Evolutionary conservation across 2,329 filamentous ascomycete genomes (phyloP).

Genomic region (Arthroderma sp.): DNA sequence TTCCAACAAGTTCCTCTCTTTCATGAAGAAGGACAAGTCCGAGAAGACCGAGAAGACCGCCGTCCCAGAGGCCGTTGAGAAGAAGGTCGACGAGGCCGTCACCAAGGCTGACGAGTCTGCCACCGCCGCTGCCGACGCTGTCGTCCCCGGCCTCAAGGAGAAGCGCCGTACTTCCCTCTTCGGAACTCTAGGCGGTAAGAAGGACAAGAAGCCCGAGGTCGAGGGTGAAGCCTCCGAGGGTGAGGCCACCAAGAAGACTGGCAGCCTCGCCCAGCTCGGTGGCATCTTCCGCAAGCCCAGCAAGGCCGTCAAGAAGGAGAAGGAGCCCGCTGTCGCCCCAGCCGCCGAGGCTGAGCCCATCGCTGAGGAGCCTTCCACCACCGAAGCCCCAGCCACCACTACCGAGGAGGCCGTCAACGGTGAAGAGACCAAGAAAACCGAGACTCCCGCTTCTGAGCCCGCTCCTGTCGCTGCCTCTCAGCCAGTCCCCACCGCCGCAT

Average conservation of each 20-base stretch:
- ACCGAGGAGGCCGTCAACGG: slow-evolving; percentile 20
- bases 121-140: slow-evolving; percentile 22
- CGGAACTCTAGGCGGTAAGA: slow-evolving; percentile 41
- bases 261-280: slow-evolving; percentile 30
- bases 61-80: slow-evolving; percentile 15
- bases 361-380: slow-evolving; percentile 20
- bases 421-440: slow-evolving; percentile 8
- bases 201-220: slow-evolving; percentile 39
- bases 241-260: slow-evolving; percentile 25
- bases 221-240: slow-evolving; percentile 38
- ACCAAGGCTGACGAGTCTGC: slow-evolving; percentile 15
- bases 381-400: slow-evolving; percentile 14
- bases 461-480: slow-evolving; percentile 24
- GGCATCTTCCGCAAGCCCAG: slow-evolving; percentile 40
- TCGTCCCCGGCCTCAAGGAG: slow-evolving; percentile 34
- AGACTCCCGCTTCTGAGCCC: slow-evolving; percentile 18
- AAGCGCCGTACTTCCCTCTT: slow-evolving; percentile 45
- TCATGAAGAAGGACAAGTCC: slow-evolving; percentile 25
- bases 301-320: slow-evolving; percentile 37
- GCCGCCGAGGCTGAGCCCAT: slow-evolving; percentile 18
- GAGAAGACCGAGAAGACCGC: slow-evolving; percentile 1
- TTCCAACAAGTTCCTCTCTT: slow-evolving; percentile 22
- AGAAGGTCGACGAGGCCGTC: slow-evolving; percentile 15
- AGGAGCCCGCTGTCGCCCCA: slow-evolving; percentile 22
- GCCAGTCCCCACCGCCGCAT: slow-evolving; percentile 34